Base-by-base conservation (phyloP, 2,329 filamentous ascomycete species). In the Emericellopsis atlantica region DNA sequence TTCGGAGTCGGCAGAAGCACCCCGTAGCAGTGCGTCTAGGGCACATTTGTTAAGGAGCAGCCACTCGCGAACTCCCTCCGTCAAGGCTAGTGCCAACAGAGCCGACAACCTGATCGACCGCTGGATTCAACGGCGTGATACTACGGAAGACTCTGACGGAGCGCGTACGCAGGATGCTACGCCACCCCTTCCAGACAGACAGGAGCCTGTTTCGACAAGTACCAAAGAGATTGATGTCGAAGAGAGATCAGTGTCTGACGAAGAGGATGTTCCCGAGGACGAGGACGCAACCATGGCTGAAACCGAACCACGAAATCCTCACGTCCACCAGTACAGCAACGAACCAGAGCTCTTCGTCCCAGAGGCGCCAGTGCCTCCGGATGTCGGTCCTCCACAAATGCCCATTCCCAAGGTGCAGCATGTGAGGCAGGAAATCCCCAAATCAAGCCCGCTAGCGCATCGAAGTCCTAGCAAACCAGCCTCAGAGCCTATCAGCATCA, bases 401-500 rank as follows among this genome's bases (percentile, higher is more conserved):
- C 26, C 26, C 26, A 29, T 29, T 12, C 26, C 26, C 26, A 29
- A 29, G 26, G 26, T 29, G 26, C 8, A 12, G 26, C 26, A 29
- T 9, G 26, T 29, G 26, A 21, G 10, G 15, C 26, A 22, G 37
- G 37, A 14, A n/a, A 39, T 18, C 6, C 24, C 32, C 37, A 29
- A 29, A 6, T 29, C 26, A 9, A 29, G 26, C 6, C 26, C 26
- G 12, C 26, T 22, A 8, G 29, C 29, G 26, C 48, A 43, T 36
- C 22, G 38, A 9, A 22, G 42, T n/a, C 40, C 34, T 11, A 41
- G 36, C 15, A 44, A 36, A n/a, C 22, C 38, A 21, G 29, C 35
- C 23, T 39, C 43, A 21, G 41, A 48, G 12, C 24, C 40, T 29
- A 40, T 51, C 5, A 51, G 44, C 6, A 41, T 54, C 31, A 44